These are phyloP conservation scores for Colletotrichum neosansevieriae DNA, from an alignment of 2,329 filamentous ascomycete species.

Conservation along the genomic window DNA sequence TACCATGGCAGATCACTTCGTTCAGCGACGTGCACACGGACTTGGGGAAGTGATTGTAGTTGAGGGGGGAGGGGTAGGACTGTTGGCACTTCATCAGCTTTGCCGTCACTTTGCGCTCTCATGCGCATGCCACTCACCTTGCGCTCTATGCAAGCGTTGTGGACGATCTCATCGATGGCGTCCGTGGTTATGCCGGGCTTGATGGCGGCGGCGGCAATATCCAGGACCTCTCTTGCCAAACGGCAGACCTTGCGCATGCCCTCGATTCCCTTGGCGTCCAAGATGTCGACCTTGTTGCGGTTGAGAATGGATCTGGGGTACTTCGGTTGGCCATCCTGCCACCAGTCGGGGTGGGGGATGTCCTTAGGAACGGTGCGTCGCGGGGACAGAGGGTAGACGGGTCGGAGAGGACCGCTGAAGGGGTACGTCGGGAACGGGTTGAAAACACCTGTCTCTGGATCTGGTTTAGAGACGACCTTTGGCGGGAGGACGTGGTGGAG, in stretches of 20 bases:
- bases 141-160: conserved; percentile 93
- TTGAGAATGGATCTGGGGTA: conserved; percentile 71
- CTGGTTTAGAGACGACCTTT: conserved; percentile 89
- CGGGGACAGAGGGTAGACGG: conserved; percentile 86
- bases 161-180: conserved; percentile 92
- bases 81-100: conserved; percentile 51
- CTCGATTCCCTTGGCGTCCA: conserved; percentile 84
- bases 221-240: conserved; percentile 89
- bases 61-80: conserved; percentile 95
- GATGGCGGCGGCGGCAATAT: conserved; percentile 86
- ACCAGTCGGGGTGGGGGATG: conserved; percentile 90
- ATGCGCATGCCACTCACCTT: conserved; percentile 70
- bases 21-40: conserved; percentile 97
- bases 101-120: not conserved
- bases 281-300: conserved; percentile 84
- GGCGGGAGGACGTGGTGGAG: conserved; percentile 81
- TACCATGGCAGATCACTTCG: conserved; percentile 98
- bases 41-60: conserved; percentile 97
- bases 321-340: conserved; percentile 81
- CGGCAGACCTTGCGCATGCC: conserved; percentile 94
- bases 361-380: conserved; percentile 79
- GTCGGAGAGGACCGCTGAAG: conserved; percentile 84
- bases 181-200: conserved; percentile 97
- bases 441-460: conserved; percentile 88
- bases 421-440: conserved; percentile 92